Evolutionary conservation across 2,329 filamentous ascomycete genomes (phyloP).

Genomic region (Clarireedia hainanense): DNA sequence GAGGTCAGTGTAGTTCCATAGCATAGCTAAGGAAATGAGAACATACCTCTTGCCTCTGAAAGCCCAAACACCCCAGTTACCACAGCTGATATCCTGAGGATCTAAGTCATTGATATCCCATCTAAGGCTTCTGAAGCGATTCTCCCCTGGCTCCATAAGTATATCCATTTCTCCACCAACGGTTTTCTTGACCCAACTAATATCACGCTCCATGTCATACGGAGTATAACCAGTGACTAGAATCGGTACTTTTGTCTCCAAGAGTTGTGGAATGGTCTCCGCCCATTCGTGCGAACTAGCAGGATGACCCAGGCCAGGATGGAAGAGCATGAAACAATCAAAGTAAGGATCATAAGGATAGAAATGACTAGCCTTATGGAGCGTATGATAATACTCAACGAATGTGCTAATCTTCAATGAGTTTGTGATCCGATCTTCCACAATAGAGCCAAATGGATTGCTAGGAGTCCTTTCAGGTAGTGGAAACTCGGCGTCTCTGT

Average conservation of each 20-base stretch:
- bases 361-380: slow-evolving; percentile 86
- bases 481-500: slow-evolving; percentile 87
- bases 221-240: slow-evolving; percentile 95
- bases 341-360: slow-evolving; percentile 96
- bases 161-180: slow-evolving; percentile 88
- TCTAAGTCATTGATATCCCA: slow-evolving; percentile 98
- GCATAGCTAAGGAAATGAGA: neutral
- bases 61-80: slow-evolving; percentile 96
- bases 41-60: slow-evolving; percentile 92
- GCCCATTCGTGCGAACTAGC: slow-evolving; percentile 91
- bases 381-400: slow-evolving; percentile 95
- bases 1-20: slow-evolving; percentile 9
- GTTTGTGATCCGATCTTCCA: slow-evolving; percentile 82
- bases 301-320: slow-evolving; percentile 91
- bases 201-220: slow-evolving; percentile 87
- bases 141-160: slow-evolving; percentile 86
- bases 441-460: slow-evolving; percentile 90
- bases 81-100: slow-evolving; percentile 86
- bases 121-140: slow-evolving; percentile 82
- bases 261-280: slow-evolving; percentile 76
- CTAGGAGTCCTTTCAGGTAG: slow-evolving; percentile 73
- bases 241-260: slow-evolving; percentile 94
- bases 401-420: slow-evolving; percentile 96
- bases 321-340: slow-evolving; percentile 94
- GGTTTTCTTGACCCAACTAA: slow-evolving; percentile 80